Evolutionary conservation across 805 yeast species (phyloP), one percentile per base, ranked within the genome.

Genomic region (Monosporozyma servazzii): DNA sequence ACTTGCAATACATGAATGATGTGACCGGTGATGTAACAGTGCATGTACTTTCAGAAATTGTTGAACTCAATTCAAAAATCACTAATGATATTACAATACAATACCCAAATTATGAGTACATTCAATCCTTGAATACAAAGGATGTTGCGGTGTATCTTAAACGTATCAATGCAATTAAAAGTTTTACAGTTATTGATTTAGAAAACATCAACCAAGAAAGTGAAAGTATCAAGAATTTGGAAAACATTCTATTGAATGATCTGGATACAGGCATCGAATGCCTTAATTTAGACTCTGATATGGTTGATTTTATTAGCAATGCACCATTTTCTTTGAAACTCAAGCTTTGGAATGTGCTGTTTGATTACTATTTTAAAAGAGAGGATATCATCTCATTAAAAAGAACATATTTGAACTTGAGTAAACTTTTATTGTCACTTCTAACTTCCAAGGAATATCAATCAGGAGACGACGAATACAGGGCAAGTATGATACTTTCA

Each of bases 341-440:
- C 39, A 82, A 82, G 50, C 67, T 93, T 2, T 90, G 97, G 95
- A 79, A 78, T 31, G 74, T 84, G 23, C 69, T 90, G 17, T 74
- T 88, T 47, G 79, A 76, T 55, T 75, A 76, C 51, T 86, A 84
- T 58, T 62, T 67, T 13, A 62, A 61, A 2, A 58, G 49, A 7
- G 31, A 53, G 1, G 59, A 69, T 21, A 42, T 66, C 2, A 64
- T 65, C 0, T 71, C 75, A 23, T 72, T 75, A 33, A 71, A 74
- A 40, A 56, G 59, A 17, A 81, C 86, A 0, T 77, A 84, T 56
- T 79, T 78, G 44, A 71, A 70, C 27, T 77, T 79, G 13, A 52
- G 88, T 2, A 60, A 64, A 1, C 67, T 80, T 18, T 64, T 85
- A 20, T 58, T 75, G 1, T 56, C 61, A 0, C 77, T 75, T 36